Conservation (phyloP, 306 rosid genomes). For the Fragaria vesca region DNA sequence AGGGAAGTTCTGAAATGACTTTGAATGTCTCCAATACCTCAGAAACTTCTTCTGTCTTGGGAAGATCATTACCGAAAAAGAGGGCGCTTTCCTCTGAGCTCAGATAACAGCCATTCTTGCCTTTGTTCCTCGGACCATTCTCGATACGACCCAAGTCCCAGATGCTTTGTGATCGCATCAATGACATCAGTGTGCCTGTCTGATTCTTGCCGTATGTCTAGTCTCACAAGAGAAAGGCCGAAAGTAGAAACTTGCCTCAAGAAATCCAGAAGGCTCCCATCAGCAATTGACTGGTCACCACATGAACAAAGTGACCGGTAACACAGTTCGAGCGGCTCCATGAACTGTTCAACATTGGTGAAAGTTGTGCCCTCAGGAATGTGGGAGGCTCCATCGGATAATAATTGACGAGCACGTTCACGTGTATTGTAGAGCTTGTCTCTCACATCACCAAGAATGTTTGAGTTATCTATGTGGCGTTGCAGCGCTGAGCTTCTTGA, state of each 20-base stretch:
- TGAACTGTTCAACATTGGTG: conserved; percentile 94
- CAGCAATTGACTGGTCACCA: conserved; percentile 86
- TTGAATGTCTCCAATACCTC: conserved; percentile 85
- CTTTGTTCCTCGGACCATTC: conserved; percentile 69
- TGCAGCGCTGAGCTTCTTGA: too few relatives aligned
- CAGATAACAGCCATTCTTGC: conserved; percentile 92
- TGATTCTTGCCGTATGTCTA: conserved; percentile 97
- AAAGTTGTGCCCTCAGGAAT: conserved; percentile 77
- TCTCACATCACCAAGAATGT: conserved; percentile 90
- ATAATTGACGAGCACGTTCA: conserved; percentile 87
- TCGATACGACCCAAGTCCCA: conserved; percentile 80
- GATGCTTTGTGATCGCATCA: conserved; percentile 85
- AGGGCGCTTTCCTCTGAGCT: conserved; percentile 94
- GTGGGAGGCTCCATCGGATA: conserved; percentile 73
- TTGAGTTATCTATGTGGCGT: too few relatives aligned
- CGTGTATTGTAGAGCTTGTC: conserved; percentile 93
- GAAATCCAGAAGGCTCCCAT: conserved; percentile 99
- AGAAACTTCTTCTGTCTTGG: conserved; percentile 80
- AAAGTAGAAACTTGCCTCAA: conserved; percentile 93
- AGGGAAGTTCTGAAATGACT: conserved; percentile 83
- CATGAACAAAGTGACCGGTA: conserved; percentile 90
- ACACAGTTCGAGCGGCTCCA: conserved; percentile 94
- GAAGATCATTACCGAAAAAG: conserved; percentile 90
- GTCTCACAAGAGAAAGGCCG: conserved; percentile 90
- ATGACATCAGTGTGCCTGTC: conserved; percentile 94